phyloP scores from a whole-genome alignment of 2,329 filamentous ascomycete species.

The Amphichorda felina region DNA sequence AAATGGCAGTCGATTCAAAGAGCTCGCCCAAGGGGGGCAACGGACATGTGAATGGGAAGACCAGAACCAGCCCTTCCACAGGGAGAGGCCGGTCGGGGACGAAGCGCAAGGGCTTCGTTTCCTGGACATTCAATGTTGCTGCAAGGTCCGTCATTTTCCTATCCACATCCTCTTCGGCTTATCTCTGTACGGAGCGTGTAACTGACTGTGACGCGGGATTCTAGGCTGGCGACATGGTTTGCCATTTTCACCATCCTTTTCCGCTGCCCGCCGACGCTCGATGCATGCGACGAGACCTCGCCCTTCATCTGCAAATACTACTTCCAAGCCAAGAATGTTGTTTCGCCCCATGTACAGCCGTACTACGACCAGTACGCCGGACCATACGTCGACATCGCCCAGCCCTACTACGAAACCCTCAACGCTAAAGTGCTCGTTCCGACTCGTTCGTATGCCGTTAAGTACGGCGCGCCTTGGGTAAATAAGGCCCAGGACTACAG shows the following conservation, averaged over 20 bases:
- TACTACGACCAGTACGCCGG: constrained; percentile 80
- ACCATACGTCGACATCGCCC: constrained; percentile 65
- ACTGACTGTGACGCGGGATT: background rate
- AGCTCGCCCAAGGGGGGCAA: constrained; percentile 22
- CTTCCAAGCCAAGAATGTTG: constrained; percentile 47
- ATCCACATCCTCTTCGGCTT: background rate
- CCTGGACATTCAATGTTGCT: constrained; percentile 31
- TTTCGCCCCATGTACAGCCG: constrained; percentile 66
- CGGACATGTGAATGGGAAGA: constrained; percentile 22
- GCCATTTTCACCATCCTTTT: constrained; percentile 70
- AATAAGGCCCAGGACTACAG: constrained; percentile 55
- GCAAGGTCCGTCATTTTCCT: constrained; percentile 36
- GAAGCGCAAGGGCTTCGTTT: constrained; percentile 15
- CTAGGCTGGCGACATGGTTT: constrained; percentile 76
- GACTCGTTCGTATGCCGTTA: constrained; percentile 50
- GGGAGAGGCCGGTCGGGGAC: constrained; percentile 9
- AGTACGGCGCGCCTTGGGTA: constrained; percentile 65
- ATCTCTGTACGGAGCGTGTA: no score
- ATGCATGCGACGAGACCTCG: constrained; percentile 55
- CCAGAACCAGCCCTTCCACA: constrained; percentile 13
- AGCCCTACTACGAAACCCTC: constrained; percentile 59
- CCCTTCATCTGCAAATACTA: constrained; percentile 79
- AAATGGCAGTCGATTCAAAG: constrained; percentile 12
- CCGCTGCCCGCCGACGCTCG: constrained; percentile 62
- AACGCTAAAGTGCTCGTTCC: constrained; percentile 59